Conservation (phyloP, 257 asterid genomes). For the Forsythia viridissima region DNA sequence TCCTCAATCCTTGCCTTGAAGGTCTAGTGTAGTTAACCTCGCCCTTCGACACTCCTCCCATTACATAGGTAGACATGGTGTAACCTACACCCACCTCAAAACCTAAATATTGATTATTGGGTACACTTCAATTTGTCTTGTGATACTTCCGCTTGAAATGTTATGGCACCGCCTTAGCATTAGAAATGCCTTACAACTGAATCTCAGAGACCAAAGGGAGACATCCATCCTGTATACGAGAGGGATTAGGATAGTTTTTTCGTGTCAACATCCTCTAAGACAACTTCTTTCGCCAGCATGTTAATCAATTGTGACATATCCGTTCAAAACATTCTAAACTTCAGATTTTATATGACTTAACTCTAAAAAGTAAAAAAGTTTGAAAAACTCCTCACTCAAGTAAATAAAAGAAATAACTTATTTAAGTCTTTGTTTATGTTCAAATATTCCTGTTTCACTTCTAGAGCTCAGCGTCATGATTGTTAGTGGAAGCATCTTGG, state of each 20-base stretch:
- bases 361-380: not conserved
- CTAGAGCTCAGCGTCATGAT: not conserved
- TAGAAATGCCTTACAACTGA: not conserved
- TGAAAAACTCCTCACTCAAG: not conserved
- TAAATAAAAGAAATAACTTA: not conserved
- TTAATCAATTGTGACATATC: not conserved
- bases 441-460: slow-evolving; percentile 3
- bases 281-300: not conserved
- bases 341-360: not conserved
- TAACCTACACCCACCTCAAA: not conserved
- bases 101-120: not conserved
- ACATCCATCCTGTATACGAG: slow-evolving; percentile 1
- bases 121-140: not conserved
- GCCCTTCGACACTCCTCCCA: not conserved
- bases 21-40: not conserved
- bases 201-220: not conserved
- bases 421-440: not conserved
- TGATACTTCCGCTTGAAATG: not conserved
- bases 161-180: not conserved
- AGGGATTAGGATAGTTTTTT: too few relatives aligned
- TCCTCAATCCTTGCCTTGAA: not conserved
- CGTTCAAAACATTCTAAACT: not conserved
- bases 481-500: not conserved
- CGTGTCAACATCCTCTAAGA: too few relatives aligned
- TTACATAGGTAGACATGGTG: not conserved